Evolutionary conservation across 495 filamentous ascomycete genomes (phyloP).

Genomic region (Clavariopsis aquatica): DNA sequence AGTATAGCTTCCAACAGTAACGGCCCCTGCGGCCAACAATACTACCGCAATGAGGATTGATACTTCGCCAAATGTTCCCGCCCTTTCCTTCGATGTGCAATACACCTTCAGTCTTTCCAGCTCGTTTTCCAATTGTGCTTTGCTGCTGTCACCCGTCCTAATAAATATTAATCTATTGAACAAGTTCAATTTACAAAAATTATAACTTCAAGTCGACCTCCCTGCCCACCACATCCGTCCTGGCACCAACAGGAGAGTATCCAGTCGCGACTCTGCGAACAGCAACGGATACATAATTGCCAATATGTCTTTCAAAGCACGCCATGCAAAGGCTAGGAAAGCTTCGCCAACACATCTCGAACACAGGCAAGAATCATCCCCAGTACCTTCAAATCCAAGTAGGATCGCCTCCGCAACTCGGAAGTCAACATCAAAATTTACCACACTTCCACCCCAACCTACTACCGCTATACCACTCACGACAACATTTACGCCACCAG

Average conservation of each 20-base stretch:
- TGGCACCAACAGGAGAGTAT: too few relatives aligned
- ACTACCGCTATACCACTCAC: slow-evolving; percentile 17
- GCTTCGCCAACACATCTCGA: not conserved
- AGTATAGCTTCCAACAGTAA: not conserved
- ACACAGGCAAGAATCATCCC: not conserved
- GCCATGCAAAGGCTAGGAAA: not conserved
- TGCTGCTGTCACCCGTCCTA: not conserved
- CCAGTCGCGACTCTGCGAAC: too few relatives aligned
- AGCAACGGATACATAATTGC: too few relatives aligned
- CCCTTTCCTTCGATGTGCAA: not conserved
- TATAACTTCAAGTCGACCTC: not conserved
- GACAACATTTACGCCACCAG: slow-evolving; percentile 18
- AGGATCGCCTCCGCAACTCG: not conserved
- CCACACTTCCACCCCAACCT: not conserved
- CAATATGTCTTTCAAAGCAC: not conserved
- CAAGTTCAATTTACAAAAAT: not conserved
- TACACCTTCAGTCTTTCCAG: not conserved
- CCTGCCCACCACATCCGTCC: too few relatives aligned
- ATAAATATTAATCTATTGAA: not conserved
- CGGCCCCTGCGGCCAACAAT: not conserved
- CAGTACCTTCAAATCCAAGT: not conserved
- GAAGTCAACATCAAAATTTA: not conserved
- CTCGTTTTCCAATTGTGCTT: not conserved
- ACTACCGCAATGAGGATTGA: not conserved
- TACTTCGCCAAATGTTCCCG: not conserved